Evolutionary conservation across 2,329 filamentous ascomycete genomes (phyloP).

Genomic region (Fusarium agapanthi): DNA sequence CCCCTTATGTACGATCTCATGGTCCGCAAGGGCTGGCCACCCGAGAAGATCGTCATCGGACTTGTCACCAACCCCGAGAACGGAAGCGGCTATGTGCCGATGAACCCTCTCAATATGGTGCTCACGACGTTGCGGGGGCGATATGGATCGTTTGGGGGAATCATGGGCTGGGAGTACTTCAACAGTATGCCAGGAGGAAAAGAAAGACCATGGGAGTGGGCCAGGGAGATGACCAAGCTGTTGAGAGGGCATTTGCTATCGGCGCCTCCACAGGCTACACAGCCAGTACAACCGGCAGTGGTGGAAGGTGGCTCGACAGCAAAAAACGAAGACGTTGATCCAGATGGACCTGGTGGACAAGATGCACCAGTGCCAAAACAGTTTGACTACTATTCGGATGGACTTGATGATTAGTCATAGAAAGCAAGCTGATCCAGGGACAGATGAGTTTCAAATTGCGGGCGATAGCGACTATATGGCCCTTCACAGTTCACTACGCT

Average conservation of each 20-base stretch:
- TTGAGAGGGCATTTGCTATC: slow-evolving; percentile 44
- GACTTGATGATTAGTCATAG: slow-evolving; percentile 26
- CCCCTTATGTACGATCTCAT: slow-evolving; percentile 61
- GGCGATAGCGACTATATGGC: background rate
- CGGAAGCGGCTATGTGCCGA: slow-evolving; percentile 64
- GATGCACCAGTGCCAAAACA: slow-evolving; percentile 42
- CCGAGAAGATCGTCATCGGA: slow-evolving; percentile 79
- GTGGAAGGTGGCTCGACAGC: background rate
- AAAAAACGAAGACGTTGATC: slow-evolving; percentile 33
- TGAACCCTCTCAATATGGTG: slow-evolving; percentile 57
- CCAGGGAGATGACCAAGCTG: slow-evolving; percentile 67
- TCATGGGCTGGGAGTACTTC: slow-evolving; percentile 97
- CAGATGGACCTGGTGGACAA: slow-evolving; percentile 39
- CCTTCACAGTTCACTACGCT: background rate
- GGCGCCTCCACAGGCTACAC: background rate
- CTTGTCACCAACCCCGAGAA: slow-evolving; percentile 82
- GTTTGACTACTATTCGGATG: slow-evolving; percentile 50
- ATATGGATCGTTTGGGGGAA: slow-evolving; percentile 79
- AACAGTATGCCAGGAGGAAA: slow-evolving; percentile 75
- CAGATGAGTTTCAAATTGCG: background rate
- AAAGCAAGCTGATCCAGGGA: background rate
- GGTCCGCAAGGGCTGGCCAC: slow-evolving; percentile 72
- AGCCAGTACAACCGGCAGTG: background rate
- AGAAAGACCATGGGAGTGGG: slow-evolving; percentile 80
- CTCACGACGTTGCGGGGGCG: slow-evolving; percentile 52